These are phyloP conservation scores for Rosa chinensis DNA, from an alignment of 306 rosid species.

Conservation along the genomic window DNA sequence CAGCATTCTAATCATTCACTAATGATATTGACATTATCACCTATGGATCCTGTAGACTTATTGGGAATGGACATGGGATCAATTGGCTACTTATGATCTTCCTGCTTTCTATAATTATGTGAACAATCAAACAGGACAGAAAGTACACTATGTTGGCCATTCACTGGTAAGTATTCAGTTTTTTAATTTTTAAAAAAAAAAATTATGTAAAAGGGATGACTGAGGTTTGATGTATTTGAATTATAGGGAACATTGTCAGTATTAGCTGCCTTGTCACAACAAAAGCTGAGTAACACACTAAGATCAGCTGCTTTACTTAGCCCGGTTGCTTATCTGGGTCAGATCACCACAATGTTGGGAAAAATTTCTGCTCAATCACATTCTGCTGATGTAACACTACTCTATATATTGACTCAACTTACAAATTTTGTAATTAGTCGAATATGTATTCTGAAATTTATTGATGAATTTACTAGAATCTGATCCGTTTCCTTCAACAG, in stretches of 20 bases:
- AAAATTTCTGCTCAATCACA: conserved; percentile 47
- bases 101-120: conserved; percentile 58
- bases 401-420: neutral
- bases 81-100: conserved; percentile 70
- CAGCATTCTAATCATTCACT: neutral
- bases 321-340: conserved; percentile 57
- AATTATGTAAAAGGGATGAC: neutral
- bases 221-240: neutral
- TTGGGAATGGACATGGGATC: conserved; percentile 91
- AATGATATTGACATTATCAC: neutral
- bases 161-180: conserved; percentile 49
- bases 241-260: conserved; percentile 63
- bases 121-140: conserved; percentile 56
- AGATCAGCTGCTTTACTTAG: conserved; percentile 67
- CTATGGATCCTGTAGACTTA: conserved; percentile 36
- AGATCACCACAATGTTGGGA: conserved; percentile 44
- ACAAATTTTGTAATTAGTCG: conserved; percentile 11
- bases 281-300: conserved; percentile 37
- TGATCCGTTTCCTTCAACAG: conserved; percentile 31
- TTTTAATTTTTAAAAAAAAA: neutral
- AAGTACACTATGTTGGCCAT: conserved; percentile 66
- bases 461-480: neutral
- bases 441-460: conserved; percentile 6
- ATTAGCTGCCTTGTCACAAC: conserved; percentile 54
- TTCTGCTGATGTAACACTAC: conserved; percentile 44